Percentiles rank a stretch among this genome's conserved stretches.
Evolutionary conservation across 2,329 filamentous ascomycete species (phyloP).

Genomic region (Metarhizium album): DNA sequence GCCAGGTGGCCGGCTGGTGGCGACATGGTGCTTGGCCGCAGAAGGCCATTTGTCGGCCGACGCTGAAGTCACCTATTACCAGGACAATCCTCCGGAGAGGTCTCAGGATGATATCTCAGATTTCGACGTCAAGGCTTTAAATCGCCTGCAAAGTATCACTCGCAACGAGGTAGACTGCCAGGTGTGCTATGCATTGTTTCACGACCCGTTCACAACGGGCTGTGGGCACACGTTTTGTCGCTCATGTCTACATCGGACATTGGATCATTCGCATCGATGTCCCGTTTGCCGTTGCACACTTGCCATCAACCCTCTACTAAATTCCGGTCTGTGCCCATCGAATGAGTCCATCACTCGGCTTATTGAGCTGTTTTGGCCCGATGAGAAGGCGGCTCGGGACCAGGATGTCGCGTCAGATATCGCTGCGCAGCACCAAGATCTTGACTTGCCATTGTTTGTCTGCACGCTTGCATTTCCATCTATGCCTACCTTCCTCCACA

Average conservation of each 20-base stretch:
- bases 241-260: conserved; percentile 61
- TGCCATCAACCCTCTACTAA: conserved; percentile 33
- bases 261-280: conserved; percentile 70
- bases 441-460: conserved; percentile 64
- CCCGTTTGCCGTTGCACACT: conserved; percentile 67
- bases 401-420: conserved; percentile 48
- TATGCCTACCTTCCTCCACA: conserved; percentile 76
- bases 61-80: conserved; percentile 47
- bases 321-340: conserved; percentile 30
- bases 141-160: conserved; percentile 48
- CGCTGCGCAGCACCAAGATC: conserved; percentile 40
- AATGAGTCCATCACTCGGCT: conserved; percentile 57
- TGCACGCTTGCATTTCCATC: conserved; percentile 72
- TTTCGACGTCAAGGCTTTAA: conserved; percentile 22
- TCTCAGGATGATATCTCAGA: conserved; percentile 18
- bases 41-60: conserved; percentile 47
- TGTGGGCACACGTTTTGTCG: conserved; percentile 90
- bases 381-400: conserved; percentile 48
- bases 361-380: conserved; percentile 58
- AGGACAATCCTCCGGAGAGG: conserved; percentile 16
- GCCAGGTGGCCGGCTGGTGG: conserved; percentile 48
- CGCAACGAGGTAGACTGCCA: conserved; percentile 75
- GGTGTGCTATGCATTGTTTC: conserved; percentile 71
- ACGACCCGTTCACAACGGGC: conserved; percentile 72
- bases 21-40: conserved; percentile 56